Evolutionary conservation across 257 asterid genomes (phyloP).

Genomic region (Solanum chilense): DNA sequence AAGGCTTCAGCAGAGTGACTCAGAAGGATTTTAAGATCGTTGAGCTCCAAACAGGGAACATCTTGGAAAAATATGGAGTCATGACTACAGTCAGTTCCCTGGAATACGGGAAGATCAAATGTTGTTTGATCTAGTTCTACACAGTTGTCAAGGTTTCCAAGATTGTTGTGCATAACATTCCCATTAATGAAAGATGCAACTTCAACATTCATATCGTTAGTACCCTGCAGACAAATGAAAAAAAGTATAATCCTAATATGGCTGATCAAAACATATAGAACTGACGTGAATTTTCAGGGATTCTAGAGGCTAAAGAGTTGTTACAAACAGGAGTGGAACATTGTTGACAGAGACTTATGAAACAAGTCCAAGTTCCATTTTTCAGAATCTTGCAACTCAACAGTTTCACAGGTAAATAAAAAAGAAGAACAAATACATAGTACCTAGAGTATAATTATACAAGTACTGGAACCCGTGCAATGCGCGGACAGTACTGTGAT

Average conservation of each 20-base stretch:
- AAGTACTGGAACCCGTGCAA: background rate
- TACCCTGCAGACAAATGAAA: background rate
- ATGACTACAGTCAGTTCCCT: background rate
- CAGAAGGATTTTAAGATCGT: background rate
- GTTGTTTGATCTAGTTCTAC: background rate
- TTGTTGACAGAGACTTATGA: background rate
- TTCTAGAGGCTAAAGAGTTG: background rate
- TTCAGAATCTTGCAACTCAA: background rate
- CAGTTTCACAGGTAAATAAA: background rate
- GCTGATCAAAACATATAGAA: background rate
- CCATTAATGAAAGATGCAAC: background rate
- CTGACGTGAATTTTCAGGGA: background rate
- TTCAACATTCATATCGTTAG: background rate
- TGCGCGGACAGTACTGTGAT: background rate
- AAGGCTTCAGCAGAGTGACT: background rate
- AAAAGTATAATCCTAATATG: background rate
- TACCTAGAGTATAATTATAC: background rate
- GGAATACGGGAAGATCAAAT: background rate
- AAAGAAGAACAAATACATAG: background rate
- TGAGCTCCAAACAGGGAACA: background rate
- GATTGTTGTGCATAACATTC: background rate
- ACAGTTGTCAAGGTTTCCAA: background rate
- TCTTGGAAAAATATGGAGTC: background rate
- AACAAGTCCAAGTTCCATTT: background rate
- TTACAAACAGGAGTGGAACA: background rate